These are phyloP conservation scores for Rhynchosporium graminicola DNA, from an alignment of 2,329 filamentous ascomycete species.

Conservation along the genomic window DNA sequence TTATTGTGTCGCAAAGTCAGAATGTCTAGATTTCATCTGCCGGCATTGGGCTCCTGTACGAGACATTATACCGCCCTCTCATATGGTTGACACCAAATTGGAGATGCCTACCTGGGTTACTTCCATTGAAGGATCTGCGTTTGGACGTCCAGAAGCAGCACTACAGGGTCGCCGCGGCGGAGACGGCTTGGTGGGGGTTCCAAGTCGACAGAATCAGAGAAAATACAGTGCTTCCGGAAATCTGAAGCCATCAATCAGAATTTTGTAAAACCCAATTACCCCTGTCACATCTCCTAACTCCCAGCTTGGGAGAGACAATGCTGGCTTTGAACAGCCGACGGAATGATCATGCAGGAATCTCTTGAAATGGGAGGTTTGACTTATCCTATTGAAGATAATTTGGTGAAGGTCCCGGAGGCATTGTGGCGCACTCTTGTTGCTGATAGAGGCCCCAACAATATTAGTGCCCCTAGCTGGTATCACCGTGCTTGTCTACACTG, in stretches of 20 bases:
- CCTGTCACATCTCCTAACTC: background rate
- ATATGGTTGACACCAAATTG: background rate
- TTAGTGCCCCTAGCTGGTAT: conserved; percentile 27
- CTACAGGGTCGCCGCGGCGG: conserved; percentile 24
- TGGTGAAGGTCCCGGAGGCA: conserved; percentile 15
- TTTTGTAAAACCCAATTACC: background rate
- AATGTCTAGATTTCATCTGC: conserved; percentile 31
- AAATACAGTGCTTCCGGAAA: conserved; percentile 25
- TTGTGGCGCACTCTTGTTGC: conserved; percentile 31
- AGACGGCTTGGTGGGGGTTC: conserved; percentile 29
- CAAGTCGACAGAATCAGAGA: conserved; percentile 16
- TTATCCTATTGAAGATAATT: background rate
- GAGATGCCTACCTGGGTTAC: conserved; percentile 30
- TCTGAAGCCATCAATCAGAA: conserved; percentile 12
- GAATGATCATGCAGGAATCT: conserved; percentile 20
- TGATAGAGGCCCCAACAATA: conserved; percentile 25
- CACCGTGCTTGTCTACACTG: conserved; percentile 25
- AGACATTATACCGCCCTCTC: conserved; percentile 5
- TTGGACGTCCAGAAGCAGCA: conserved; percentile 18
- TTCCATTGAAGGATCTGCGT: conserved; percentile 23
- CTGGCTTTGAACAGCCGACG: background rate
- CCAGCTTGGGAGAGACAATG: too few species aligned
- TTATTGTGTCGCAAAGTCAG: conserved; percentile 31
- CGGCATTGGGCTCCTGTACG: conserved; percentile 29
- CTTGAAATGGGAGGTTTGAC: conserved; percentile 23